A percentile compares a stretch with the other conserved stretches of the same genome.
Evolutionary conservation across 73 alveolate species (phyloP).

Genomic region (Symbiodinium natans): DNA sequence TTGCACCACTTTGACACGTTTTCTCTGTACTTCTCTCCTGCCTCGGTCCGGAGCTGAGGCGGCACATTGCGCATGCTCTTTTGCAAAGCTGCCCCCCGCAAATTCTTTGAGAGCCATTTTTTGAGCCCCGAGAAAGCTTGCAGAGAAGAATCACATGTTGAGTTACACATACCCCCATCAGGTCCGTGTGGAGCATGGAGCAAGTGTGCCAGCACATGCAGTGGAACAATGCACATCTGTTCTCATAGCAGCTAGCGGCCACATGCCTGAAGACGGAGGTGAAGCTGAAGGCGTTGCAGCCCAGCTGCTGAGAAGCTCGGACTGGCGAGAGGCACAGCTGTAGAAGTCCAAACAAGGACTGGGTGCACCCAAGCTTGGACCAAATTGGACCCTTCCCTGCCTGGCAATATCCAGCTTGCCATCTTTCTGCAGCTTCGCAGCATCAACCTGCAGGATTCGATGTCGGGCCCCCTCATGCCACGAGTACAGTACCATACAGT

Average conservation of each 20-base stretch:
- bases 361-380: not conserved
- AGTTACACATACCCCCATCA: no score
- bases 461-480: not conserved
- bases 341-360: not conserved
- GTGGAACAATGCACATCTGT: not conserved
- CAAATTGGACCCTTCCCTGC: not conserved
- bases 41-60: no score
- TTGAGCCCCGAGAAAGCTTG: no score
- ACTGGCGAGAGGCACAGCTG: no score
- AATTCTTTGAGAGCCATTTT: no score
- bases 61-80: no score
- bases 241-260: no score
- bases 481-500: no score
- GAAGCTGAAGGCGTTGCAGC: slow-evolving; percentile 17
- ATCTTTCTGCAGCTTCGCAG: not conserved
- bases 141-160: no score
- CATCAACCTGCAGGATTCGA: slow-evolving; percentile 11
- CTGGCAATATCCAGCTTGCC: slow-evolving; percentile 63
- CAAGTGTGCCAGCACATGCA: not conserved
- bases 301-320: slow-evolving; percentile 48
- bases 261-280: slow-evolving; percentile 37
- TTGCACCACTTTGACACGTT: no score
- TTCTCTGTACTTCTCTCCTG: no score
- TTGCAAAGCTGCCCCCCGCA: no score
- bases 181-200: not conserved